phyloP scores from a whole-genome alignment of 1,139 yeast genomes.

The Candida sp. region DNA sequence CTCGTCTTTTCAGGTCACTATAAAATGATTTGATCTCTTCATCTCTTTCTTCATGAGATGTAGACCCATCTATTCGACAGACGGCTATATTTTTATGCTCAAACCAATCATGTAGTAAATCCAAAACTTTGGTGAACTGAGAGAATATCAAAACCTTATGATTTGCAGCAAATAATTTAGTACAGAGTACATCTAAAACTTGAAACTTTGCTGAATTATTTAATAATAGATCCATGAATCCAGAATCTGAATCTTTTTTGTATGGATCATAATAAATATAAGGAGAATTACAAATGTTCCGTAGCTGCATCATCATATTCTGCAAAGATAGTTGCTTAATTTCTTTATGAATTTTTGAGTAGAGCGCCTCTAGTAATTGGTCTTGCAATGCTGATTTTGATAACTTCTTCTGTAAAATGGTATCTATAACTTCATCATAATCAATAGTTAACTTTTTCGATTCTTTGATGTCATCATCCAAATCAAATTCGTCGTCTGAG shows the following conservation, averaged over 20 bases:
- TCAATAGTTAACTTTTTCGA: background rate
- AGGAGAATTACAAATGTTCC: constrained; percentile 85
- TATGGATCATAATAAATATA: constrained; percentile 82
- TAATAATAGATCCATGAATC: constrained; percentile 31
- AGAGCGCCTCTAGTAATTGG: constrained; percentile 14
- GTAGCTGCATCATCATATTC: constrained; percentile 75
- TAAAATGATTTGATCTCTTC: constrained; percentile 57
- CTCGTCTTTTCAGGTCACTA: constrained; percentile 23
- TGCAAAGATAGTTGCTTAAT: constrained; percentile 38
- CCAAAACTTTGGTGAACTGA: constrained; percentile 79
- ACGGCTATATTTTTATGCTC: constrained; percentile 30
- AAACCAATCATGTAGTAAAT: constrained; percentile 70
- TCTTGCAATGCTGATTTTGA: constrained; percentile 11
- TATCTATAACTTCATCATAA: background rate
- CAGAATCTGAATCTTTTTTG: constrained; percentile 11
- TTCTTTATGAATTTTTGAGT: constrained; percentile 15
- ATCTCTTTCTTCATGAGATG: constrained; percentile 63
- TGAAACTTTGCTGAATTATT: constrained; percentile 69
- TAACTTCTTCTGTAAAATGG: constrained; percentile 1
- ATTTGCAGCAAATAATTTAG: constrained; percentile 38
- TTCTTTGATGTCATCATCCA: constrained; percentile 4
- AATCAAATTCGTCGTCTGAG: constrained; percentile 18
- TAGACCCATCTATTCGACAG: constrained; percentile 77
- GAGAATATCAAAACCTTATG: constrained; percentile 80
- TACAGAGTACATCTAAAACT: constrained; percentile 60